Conservation (phyloP, 2,329 filamentous ascomycete genomes). For the Calonectria naviculata region DNA sequence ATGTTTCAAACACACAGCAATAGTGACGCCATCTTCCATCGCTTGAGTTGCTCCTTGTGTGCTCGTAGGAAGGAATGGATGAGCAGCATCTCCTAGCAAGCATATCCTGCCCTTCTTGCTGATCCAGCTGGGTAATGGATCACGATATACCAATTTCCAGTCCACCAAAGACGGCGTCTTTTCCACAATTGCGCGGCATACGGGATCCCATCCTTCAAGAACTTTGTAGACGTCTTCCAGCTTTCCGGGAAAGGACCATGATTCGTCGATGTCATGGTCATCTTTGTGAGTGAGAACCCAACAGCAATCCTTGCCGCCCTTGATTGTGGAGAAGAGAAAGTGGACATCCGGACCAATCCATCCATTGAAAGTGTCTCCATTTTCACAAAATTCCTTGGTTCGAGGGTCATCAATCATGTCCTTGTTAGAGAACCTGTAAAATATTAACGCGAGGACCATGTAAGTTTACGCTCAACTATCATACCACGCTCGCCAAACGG, state of each 20-base stretch:
- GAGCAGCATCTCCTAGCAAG: conserved; percentile 11
- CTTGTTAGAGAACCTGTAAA: conserved; percentile 49
- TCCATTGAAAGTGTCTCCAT: conserved; percentile 69
- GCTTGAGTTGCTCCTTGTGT: conserved; percentile 19
- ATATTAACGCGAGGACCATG: background rate
- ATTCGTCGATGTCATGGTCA: conserved; percentile 65
- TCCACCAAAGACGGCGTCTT: conserved; percentile 59
- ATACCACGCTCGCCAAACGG: conserved; percentile 65
- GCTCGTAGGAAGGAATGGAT: conserved; percentile 17
- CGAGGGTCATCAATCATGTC: conserved; percentile 63
- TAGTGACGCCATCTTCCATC: conserved; percentile 18
- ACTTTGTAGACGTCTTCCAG: conserved; percentile 63
- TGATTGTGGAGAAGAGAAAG: conserved; percentile 68
- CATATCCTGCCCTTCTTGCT: conserved; percentile 14
- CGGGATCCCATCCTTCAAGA: conserved; percentile 57
- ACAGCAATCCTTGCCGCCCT: conserved; percentile 52
- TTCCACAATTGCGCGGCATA: conserved; percentile 55
- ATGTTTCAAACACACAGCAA: conserved; percentile 10
- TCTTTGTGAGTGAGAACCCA: conserved; percentile 67
- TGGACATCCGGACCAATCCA: conserved; percentile 69
- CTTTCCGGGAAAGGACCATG: conserved; percentile 64
- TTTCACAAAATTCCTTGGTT: conserved; percentile 64
- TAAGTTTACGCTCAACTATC: conserved; percentile 31
- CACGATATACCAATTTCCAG: conserved; percentile 63
- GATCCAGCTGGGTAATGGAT: conserved; percentile 59